Evolutionary conservation across 257 asterid species (phyloP), one percentile per base, ranked within the genome.

Genomic region (Solanum virginianum): DNA sequence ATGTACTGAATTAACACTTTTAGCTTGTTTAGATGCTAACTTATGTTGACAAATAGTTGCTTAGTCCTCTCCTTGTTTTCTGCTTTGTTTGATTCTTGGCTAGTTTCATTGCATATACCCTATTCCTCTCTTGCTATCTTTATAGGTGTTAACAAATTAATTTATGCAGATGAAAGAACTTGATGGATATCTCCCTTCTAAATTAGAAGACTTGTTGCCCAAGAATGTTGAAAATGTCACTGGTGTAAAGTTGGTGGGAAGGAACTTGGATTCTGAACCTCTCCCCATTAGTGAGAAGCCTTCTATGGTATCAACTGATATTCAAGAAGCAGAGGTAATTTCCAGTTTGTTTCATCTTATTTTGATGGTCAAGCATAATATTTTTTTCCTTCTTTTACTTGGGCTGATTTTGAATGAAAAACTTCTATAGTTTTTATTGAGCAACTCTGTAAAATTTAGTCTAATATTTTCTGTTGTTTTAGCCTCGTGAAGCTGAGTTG

Each of bases 151-250:
- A 12, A 51, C 24, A 26, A 22, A 77, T 51, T 51, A 17, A 24
- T 77, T 9, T 51, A 83, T 85, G 88, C 94, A 96, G 99, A 87
- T 91, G 87, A 91, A 91, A 87, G 92, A 91, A 90, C 92, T 96
- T 85, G 95, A 94, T 79, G 90, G 82, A 54, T 89, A 92, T 80
- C 97, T 96, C 89, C 94, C 97, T 85, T 87, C 90, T 82, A 89
- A 90, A 68, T 54, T 94, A 85, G 97, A 92, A 80, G 93, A 89
- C 82, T 85, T 90, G 85, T 36, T 94, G 88, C 86, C 84, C 59
- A 86, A 89, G 85, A 83, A 88, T 87, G 81, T 83, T 85, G 79
- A 70, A 85, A 86, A 82, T 36, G 81, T 83, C 80, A 47, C 88
- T 15, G 63, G 68, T 72, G 83, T 45, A 77, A 90, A 86, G 83